Evolutionary conservation across 1,139 yeast species (phyloP).

Genomic region (Saccharomyces hybrid): DNA sequence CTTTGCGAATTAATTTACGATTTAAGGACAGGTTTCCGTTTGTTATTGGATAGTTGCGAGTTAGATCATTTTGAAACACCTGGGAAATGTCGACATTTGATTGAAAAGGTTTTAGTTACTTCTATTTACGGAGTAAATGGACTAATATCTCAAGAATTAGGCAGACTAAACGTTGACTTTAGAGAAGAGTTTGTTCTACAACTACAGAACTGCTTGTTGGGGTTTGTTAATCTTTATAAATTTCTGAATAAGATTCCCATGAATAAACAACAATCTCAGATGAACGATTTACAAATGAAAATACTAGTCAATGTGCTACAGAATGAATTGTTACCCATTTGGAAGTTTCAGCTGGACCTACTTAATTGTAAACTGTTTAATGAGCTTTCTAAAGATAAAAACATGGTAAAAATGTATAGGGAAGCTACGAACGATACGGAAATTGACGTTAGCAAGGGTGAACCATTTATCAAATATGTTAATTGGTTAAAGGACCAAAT

Average conservation of each 20-base stretch:
- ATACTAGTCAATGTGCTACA: constrained; percentile 14
- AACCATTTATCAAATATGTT: constrained; percentile 13
- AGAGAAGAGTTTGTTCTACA: constrained; percentile 2
- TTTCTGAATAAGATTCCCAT: constrained; percentile 19
- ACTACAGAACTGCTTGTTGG: constrained; percentile 19
- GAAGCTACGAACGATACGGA: constrained; percentile 7
- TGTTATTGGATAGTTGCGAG: constrained; percentile 5
- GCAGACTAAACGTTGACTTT: neutral
- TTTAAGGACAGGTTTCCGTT: constrained; percentile 8
- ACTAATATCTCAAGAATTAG: neutral
- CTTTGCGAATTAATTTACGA: constrained; percentile 6
- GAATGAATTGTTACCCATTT: constrained; percentile 18
- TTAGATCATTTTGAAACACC: constrained; percentile 2
- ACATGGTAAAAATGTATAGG: constrained; percentile 10
- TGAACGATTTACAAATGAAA: constrained; percentile 15
- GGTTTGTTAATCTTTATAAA: constrained; percentile 18
- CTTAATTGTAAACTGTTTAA: constrained; percentile 16
- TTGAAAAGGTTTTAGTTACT: neutral
- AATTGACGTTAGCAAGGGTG: constrained; percentile 11
- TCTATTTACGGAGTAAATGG: neutral
- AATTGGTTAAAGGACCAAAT: constrained; percentile 20
- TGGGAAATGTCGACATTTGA: neutral
- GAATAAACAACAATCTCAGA: constrained; percentile 12
- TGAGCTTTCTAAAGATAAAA: constrained; percentile 9
- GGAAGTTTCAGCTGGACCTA: constrained; percentile 20